phyloP scores from a whole-genome alignment of 768 basidiomycete species.

The Lyophyllum shimeji region DNA sequence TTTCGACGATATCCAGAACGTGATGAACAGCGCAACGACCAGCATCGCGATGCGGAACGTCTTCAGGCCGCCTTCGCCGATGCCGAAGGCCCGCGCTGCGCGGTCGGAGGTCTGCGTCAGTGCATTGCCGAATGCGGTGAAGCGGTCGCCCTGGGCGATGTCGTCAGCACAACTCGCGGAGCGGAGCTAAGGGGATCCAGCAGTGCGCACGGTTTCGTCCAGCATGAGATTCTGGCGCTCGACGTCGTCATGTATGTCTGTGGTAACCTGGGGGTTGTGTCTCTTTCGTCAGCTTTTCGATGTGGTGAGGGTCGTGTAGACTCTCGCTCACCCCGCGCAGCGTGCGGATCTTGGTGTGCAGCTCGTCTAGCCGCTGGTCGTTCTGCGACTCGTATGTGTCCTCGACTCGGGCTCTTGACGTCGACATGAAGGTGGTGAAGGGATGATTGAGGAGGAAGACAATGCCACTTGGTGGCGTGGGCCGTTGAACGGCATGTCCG shows the following conservation, averaged over 20 bases:
- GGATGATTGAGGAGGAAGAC: neutral
- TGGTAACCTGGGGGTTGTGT: slow-evolving; percentile 60
- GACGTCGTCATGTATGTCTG: slow-evolving; percentile 82
- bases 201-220: slow-evolving; percentile 65
- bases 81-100: slow-evolving; percentile 73
- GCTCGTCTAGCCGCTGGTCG: slow-evolving; percentile 78
- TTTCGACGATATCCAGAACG: slow-evolving; percentile 56
- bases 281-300: neutral
- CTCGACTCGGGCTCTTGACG: slow-evolving; percentile 49
- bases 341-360: slow-evolving; percentile 83
- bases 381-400: slow-evolving; percentile 85
- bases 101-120: slow-evolving; percentile 68
- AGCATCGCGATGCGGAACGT: slow-evolving; percentile 68
- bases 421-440: slow-evolving; percentile 31
- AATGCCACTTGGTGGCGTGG: neutral
- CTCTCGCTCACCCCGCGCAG: slow-evolving; percentile 80
- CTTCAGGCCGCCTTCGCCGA: slow-evolving; percentile 63
- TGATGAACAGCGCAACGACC: slow-evolving; percentile 53
- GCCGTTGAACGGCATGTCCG: no score
- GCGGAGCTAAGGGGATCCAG: neutral
- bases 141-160: slow-evolving; percentile 58
- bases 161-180: neutral
- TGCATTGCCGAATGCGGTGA: slow-evolving; percentile 61
- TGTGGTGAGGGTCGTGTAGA: neutral
- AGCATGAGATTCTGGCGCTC: slow-evolving; percentile 80